Conservation (phyloP, 495 filamentous ascomycete genomes). For the Hypoxylon rickii region DNA sequence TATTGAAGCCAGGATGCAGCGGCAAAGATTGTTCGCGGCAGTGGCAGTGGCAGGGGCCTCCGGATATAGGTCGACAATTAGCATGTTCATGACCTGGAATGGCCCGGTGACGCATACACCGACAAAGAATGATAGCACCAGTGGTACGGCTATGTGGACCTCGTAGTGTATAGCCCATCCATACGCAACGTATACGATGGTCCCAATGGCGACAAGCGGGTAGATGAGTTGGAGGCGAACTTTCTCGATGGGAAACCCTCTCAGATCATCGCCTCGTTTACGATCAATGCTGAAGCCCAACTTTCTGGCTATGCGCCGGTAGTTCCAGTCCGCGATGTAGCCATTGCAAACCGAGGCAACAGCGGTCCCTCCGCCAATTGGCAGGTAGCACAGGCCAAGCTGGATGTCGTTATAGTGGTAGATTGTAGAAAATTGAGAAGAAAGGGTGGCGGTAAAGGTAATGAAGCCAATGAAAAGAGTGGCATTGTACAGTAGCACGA, state of each 20-base stretch:
- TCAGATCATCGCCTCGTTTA: constrained; percentile 57
- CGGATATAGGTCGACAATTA: constrained; percentile 53
- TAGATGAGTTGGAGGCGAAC: constrained; percentile 62
- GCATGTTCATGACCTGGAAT: constrained; percentile 55
- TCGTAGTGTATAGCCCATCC: constrained; percentile 61
- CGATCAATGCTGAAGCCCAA: constrained; percentile 55
- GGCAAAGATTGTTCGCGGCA: constrained; percentile 53
- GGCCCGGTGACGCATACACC: constrained; percentile 57
- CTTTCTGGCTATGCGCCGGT: constrained; percentile 54
- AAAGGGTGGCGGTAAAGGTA: constrained; percentile 56
- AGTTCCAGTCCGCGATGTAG: constrained; percentile 61
- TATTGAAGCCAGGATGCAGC: constrained; percentile 50
- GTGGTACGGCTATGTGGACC: constrained; percentile 52
- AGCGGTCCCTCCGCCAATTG: constrained; percentile 68
- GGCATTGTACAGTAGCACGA: constrained; percentile 50
- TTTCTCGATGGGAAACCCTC: constrained; percentile 66
- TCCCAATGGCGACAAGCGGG: constrained; percentile 50
- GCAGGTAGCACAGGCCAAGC: constrained; percentile 65
- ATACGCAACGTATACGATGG: constrained; percentile 52
- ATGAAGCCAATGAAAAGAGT: constrained; percentile 57
- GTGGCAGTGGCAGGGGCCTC: constrained; percentile 51
- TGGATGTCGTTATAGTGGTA: constrained; percentile 71
- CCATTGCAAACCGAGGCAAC: constrained; percentile 70
- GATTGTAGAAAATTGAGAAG: constrained; percentile 62
- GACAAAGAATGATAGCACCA: constrained; percentile 61